These are phyloP conservation scores for Trypanosoma melophagium DNA, from an alignment of 208 protist species.

Conservation along the genomic window DNA sequence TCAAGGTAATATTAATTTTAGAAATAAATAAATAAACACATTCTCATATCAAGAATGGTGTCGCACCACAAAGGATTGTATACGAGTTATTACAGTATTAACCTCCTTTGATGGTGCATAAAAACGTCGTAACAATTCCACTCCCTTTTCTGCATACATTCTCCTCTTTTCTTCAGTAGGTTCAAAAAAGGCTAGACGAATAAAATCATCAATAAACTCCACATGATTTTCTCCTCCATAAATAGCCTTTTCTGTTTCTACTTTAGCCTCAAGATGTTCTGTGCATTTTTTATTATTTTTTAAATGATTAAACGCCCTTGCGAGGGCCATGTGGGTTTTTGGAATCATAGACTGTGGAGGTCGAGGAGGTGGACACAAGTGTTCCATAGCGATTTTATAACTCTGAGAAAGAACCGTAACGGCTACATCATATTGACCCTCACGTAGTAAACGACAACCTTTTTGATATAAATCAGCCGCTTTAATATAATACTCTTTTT, in stretches of 20 bases:
- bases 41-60: not conserved
- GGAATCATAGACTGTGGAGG: conserved; percentile 84
- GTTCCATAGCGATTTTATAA: conserved; percentile 82
- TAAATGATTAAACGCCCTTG: conserved; percentile 77
- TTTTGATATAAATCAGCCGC: conserved; percentile 90
- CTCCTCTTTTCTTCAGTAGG: conserved; percentile 34
- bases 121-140: conserved; percentile 63
- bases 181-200: conserved; percentile 64
- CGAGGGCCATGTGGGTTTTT: conserved; percentile 82
- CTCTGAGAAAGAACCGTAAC: conserved; percentile 85
- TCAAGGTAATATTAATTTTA: not conserved
- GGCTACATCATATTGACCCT: conserved; percentile 69
- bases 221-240: conserved; percentile 58
- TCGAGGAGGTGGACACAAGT: conserved; percentile 78
- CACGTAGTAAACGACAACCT: conserved; percentile 73
- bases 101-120: conserved; percentile 68
- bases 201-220: conserved; percentile 77
- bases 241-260: conserved; percentile 50
- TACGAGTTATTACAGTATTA: conserved; percentile 44
- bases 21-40: not conserved
- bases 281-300: conserved; percentile 73
- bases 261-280: conserved; percentile 63
- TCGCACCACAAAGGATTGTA: conserved; percentile 35
- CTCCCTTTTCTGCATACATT: conserved; percentile 48
- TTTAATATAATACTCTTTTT: conserved; percentile 81